Evolutionary conservation across 2,329 filamentous ascomycete genomes (phyloP).

Genomic region (Monascus ruber): DNA sequence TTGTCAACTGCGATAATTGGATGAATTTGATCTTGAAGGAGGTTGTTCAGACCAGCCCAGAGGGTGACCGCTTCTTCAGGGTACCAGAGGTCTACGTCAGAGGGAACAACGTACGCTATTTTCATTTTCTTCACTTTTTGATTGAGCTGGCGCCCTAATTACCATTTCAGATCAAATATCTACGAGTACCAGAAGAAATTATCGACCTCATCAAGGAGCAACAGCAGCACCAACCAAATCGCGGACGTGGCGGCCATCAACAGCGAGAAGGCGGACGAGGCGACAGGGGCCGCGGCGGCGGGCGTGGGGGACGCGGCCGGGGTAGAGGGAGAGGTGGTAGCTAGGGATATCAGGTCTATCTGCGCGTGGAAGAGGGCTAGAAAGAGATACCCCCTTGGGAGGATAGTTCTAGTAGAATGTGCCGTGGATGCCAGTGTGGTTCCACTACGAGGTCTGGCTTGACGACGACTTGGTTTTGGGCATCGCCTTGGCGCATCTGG

Average conservation of each 20-base stretch:
- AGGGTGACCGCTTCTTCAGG: conserved; percentile 87
- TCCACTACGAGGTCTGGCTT: conserved; percentile 9
- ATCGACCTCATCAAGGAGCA: conserved; percentile 90
- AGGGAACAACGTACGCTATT: conserved; percentile 74
- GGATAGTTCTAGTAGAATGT: conserved; percentile 14
- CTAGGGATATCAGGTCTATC: conserved; percentile 8
- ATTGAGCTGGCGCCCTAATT: not conserved
- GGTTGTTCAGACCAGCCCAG: conserved; percentile 89
- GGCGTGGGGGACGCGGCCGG: conserved; percentile 33
- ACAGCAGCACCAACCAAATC: conserved; percentile 56
- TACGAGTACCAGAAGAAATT: conserved; percentile 91
- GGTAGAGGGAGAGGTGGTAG: conserved; percentile 31
- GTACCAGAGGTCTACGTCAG: conserved; percentile 92
- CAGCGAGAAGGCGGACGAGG: conserved; percentile 27
- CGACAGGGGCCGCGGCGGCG: conserved; percentile 30
- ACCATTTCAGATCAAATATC: conserved; percentile 76
- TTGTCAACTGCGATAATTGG: conserved; percentile 97
- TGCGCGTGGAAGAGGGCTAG: conserved; percentile 7
- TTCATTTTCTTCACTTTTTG: not conserved
- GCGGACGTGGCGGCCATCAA: conserved; percentile 28
- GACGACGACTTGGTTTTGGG: conserved; percentile 18
- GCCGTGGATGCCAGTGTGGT: conserved; percentile 9
- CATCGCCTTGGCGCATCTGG: conserved; percentile 31
- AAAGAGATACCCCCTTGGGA: conserved; percentile 23
- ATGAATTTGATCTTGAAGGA: conserved; percentile 98